phyloP scores from a whole-genome alignment of 352 stramenopile genomes.

The Aphanomyces cochlioides region DNA sequence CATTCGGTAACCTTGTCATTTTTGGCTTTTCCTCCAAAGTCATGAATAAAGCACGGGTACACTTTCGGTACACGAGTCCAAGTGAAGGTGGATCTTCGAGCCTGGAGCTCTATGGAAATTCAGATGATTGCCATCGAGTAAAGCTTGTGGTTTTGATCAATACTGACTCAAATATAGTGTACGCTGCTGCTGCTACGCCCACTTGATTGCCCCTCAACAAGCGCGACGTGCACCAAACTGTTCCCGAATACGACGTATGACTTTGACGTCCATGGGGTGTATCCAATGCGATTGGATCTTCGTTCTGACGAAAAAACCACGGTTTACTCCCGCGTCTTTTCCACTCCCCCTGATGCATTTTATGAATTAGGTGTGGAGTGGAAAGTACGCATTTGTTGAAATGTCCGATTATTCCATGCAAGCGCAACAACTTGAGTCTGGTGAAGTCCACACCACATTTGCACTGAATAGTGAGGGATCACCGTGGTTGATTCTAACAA shows the following conservation, averaged over 20 bases:
- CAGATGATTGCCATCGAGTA: slow-evolving; percentile 21
- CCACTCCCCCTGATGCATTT: neutral
- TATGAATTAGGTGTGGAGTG: slow-evolving; percentile 4
- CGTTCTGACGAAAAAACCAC: neutral
- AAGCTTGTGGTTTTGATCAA: neutral
- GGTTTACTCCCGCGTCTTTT: neutral
- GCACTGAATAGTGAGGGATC: neutral
- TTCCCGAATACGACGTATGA: slow-evolving; percentile 18
- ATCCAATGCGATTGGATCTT: slow-evolving; percentile 16
- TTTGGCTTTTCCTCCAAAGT: neutral
- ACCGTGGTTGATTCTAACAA: neutral
- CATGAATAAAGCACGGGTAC: slow-evolving; percentile 9
- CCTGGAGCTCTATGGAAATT: neutral
- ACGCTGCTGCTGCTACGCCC: neutral
- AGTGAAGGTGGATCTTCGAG: neutral
- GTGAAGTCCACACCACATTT: slow-evolving; percentile 21
- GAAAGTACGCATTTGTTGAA: neutral
- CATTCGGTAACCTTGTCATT: neutral
- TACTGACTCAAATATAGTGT: neutral
- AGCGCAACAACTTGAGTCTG: slow-evolving; percentile 19
- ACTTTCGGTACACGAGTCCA: slow-evolving; percentile 21
- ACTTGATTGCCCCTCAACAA: neutral
- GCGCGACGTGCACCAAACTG: neutral
- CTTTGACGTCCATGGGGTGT: slow-evolving; percentile 14
- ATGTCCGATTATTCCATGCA: slow-evolving; percentile 12